phyloP scores from a whole-genome alignment of 108 stramenopile genomes.

The Skeletonema tropicum region DNA sequence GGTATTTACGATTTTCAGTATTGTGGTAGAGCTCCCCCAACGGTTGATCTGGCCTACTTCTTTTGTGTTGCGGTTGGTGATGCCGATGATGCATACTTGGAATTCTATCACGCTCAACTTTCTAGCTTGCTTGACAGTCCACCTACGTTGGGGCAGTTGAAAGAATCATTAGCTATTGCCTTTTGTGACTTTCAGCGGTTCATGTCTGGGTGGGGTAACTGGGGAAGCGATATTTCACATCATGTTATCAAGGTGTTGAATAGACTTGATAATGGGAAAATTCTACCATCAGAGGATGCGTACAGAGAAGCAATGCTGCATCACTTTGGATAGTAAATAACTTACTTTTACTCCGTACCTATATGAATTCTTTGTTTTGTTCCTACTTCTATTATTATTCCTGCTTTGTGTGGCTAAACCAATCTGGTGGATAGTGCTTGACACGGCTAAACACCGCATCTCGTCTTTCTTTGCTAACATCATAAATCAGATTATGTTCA shows the following conservation, averaged over 20 bases:
- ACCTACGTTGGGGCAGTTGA: constrained; percentile 52
- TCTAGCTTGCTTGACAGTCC: constrained; percentile 6
- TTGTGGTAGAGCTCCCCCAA: constrained; percentile 63
- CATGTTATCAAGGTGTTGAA: constrained; percentile 42
- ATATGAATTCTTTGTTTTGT: neutral
- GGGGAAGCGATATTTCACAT: constrained; percentile 61
- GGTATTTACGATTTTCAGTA: constrained; percentile 84
- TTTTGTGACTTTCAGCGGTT: constrained; percentile 74
- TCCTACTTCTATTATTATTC: neutral
- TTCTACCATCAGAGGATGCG: constrained; percentile 59
- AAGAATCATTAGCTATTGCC: constrained; percentile 61
- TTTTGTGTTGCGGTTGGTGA: constrained; percentile 52
- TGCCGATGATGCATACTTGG: constrained; percentile 23
- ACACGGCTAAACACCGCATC: constrained; percentile 56
- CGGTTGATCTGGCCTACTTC: constrained; percentile 78
- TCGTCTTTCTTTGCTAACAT: constrained; percentile 49
- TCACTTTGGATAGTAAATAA: constrained; percentile 46
- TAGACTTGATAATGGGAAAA: constrained; percentile 59
- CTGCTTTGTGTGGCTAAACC: constrained; percentile 11
- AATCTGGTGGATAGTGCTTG: constrained; percentile 50
- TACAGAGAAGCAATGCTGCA: constrained; percentile 58
- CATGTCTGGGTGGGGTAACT: constrained; percentile 75
- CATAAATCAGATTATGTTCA: constrained; percentile 73
- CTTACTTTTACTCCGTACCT: neutral
- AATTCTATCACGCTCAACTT: constrained; percentile 51